Conservation (phyloP, 2,329 filamentous ascomycete genomes). For the Shiraia bambusicola region DNA sequence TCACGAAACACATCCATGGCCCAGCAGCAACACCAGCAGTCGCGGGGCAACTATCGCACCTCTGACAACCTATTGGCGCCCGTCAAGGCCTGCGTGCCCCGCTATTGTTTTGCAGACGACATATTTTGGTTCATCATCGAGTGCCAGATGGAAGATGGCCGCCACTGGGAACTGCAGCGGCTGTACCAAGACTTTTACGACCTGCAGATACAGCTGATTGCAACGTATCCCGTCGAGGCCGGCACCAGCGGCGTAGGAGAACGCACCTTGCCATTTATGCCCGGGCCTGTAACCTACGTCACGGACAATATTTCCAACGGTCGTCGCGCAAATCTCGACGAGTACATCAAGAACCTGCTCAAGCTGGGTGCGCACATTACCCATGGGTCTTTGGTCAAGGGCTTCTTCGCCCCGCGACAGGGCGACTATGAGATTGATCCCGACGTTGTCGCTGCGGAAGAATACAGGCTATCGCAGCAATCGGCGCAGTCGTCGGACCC, state of each 20-base stretch:
- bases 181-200: constrained; percentile 99
- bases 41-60: constrained; percentile 41
- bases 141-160: constrained; percentile 83
- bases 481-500: constrained; percentile 45
- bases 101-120: constrained; percentile 94
- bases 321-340: constrained; percentile 86
- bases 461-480: constrained; percentile 70
- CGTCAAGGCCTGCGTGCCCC: constrained; percentile 78
- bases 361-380: constrained; percentile 82
- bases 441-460: constrained; percentile 60
- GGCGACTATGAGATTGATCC: constrained; percentile 93
- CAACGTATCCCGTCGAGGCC: constrained; percentile 87
- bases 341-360: constrained; percentile 91
- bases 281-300: constrained; percentile 93
- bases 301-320: constrained; percentile 97
- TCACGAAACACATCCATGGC: constrained; percentile 40
- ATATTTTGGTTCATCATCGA: constrained; percentile 99
- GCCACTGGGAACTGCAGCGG: constrained; percentile 88
- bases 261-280: constrained; percentile 93
- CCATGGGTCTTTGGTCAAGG: constrained; percentile 77
- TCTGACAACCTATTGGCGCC: constrained; percentile 66
- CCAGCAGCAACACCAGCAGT: constrained; percentile 49
- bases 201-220: constrained; percentile 92
- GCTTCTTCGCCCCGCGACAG: constrained; percentile 86
- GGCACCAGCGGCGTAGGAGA: constrained; percentile 75